Base-by-base conservation (phyloP, 331 rosid species). In the Phaseolus coccineus region DNA sequence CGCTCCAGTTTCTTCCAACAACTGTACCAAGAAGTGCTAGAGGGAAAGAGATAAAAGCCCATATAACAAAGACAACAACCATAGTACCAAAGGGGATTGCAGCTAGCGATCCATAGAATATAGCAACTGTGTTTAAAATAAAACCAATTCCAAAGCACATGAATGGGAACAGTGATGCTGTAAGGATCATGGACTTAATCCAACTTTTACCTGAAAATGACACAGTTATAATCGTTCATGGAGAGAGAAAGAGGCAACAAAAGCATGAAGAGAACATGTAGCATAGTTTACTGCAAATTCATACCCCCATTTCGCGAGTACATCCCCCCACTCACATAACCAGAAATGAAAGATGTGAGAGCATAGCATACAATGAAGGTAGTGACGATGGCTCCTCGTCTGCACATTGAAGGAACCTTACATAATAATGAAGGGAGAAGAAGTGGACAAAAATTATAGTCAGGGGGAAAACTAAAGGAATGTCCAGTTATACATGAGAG, bases 1-100 rank as follows among this genome's bases (percentile, higher is more conserved):
- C 98, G 74, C 99, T 93, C 99, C 99, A 96, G 81, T 96, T 96
- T 80, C 98, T 92, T 71, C 99, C 99, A 82, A 96, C 97, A 85
- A 96, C 99, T 12, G 99, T 96, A 76, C 99, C 99, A 77, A 96
- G 96, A 85, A 96, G 99, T 76, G 98, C 99, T 59, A 96, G 81
- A 79, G 99, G 99, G 87, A 96, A 96, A 70, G 99, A 93, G 78
- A 96, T 90, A 85, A 96, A 96, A 82, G 90, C 98, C 99, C 99
- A 96, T 81, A 96, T 96, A 64, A 96, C 96, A 73, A 96, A 96
- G 80, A 96, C 98, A 83, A 93, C 99, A 39, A 96, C 99, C 82
- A 96, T 96, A 8, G 99, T 96, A 50, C 99, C 99, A 77, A 96
- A 96, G 51, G 99, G 99, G 83, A 96, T 96, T 80, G 99, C 99